phyloP scores from a whole-genome alignment of 2,329 filamentous ascomycete species.

The Pyrenophora teres region DNA sequence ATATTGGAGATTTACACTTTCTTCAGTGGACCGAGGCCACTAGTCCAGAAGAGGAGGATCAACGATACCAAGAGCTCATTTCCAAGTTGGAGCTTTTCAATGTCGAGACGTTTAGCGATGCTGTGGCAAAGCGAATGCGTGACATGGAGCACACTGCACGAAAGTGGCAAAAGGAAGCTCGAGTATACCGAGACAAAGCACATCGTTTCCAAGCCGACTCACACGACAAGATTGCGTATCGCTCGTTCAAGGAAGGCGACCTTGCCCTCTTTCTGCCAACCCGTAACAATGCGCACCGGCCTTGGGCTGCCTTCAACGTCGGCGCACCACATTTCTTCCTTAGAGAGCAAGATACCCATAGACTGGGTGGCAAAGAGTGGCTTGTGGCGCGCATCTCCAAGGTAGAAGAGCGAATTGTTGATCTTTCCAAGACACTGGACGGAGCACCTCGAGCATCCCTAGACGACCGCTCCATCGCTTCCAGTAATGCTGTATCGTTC shows the following conservation, averaged over 20 bases:
- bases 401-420: slow-evolving; percentile 90
- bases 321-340: slow-evolving; percentile 97
- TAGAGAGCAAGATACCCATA: slow-evolving; percentile 87
- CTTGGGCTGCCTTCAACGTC: slow-evolving; percentile 98
- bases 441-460: slow-evolving; percentile 47
- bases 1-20: slow-evolving; percentile 70
- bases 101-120: slow-evolving; percentile 80
- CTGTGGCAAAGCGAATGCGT: slow-evolving; percentile 84
- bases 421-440: slow-evolving; percentile 79
- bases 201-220: slow-evolving; percentile 80
- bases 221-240: slow-evolving; percentile 94
- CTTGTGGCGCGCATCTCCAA: slow-evolving; percentile 91
- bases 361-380: slow-evolving; percentile 85
- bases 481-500: slow-evolving; percentile 59
- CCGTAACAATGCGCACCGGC: slow-evolving; percentile 88
- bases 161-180: slow-evolving; percentile 89
- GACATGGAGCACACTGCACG: slow-evolving; percentile 92
- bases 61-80: slow-evolving; percentile 77
- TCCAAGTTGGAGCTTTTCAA: slow-evolving; percentile 77
- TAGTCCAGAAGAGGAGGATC: slow-evolving; percentile 68
- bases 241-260: slow-evolving; percentile 95
- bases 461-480: slow-evolving; percentile 54
- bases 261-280: slow-evolving; percentile 93
- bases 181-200: slow-evolving; percentile 84
- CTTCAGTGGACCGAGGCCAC: slow-evolving; percentile 81